Evolutionary conservation across 164 flowering plant species (phyloP).

Genomic region (Aristolochia contorta): DNA sequence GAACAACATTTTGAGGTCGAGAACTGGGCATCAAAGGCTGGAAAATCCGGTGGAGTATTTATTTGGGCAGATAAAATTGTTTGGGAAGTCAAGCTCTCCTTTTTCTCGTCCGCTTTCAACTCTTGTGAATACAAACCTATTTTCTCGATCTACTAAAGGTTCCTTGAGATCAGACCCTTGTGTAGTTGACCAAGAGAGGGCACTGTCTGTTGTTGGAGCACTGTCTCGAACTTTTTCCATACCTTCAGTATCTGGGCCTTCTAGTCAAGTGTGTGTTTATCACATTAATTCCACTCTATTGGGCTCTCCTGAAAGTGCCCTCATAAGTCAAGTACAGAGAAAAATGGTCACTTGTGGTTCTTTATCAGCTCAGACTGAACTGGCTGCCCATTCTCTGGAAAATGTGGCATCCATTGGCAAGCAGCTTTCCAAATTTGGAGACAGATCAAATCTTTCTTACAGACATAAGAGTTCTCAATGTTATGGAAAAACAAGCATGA

Average conservation of each 20-base stretch:
- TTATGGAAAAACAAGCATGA: conserved; percentile 36
- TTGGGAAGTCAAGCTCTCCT: conserved; percentile 36
- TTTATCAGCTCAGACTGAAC: conserved; percentile 20
- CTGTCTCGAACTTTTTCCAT: conserved; percentile 60
- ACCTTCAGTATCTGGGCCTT: conserved; percentile 77
- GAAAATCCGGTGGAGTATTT: conserved; percentile 30
- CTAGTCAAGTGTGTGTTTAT: conserved; percentile 63
- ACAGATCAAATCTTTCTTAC: conserved; percentile 31
- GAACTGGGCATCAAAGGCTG: conserved; percentile 26
- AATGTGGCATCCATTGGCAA: conserved; percentile 25
- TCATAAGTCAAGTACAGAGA: conserved; percentile 13
- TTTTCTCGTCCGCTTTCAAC: conserved; percentile 25
- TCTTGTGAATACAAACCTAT: conserved; percentile 23
- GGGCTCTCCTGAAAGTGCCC: conserved; percentile 15
- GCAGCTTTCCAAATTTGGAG: conserved; percentile 18
- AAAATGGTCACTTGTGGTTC: conserved; percentile 43
- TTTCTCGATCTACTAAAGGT: conserved; percentile 32
- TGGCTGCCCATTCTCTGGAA: conserved; percentile 34
- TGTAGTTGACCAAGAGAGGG: conserved; percentile 30
- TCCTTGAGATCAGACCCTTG: conserved; percentile 35
- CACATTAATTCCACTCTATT: conserved; percentile 38
- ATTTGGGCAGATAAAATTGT: conserved; percentile 38
- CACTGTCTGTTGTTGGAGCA: conserved; percentile 55
- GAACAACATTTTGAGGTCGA: conserved; percentile 29
- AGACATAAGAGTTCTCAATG: conserved; percentile 21